Base-by-base conservation (phyloP, 1,139 yeast genomes). In the Spathaspora sp. region DNA sequence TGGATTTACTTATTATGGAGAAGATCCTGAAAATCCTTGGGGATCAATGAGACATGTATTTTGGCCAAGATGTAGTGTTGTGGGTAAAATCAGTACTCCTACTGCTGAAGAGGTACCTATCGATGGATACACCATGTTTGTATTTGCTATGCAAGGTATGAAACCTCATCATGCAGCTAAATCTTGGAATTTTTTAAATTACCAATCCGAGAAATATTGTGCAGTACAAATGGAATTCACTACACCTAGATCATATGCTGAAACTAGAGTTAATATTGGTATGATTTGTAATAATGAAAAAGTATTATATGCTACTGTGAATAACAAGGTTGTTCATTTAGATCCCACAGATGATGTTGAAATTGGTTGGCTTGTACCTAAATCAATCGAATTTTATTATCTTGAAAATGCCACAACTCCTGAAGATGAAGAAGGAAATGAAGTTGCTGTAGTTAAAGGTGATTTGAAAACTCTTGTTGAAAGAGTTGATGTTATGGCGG, bases 151-250 rank as follows among this genome's bases (percentile, higher is more conserved):
- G 56, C 99, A 93, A 72, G 98, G 98, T 51, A 91, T 93, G 98
- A 93, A 93, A 68, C 99, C 99, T 11, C 98, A 93, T 67, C 99
- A 93, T 67, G 97, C 97, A 31, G 99, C 99, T 47, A 89, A 95
- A 53, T 71, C 90, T 20, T 93, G 99, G 99, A 95, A 93, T 69
- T 93, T 93, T 65, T 70, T 89, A 55, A 88, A 89, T 68, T 91
- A 88, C 77, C 97, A 89, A 63, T 86, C 95, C 20, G 78, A 82
- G 42, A 73, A 82, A 38, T 74, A 78, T 57, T 76, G 93, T 34
- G 95, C 89, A 7, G 83, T 90, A 20, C 81, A 88, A 56, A 93
- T 93, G 98, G 97, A 93, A 67, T 93, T 89, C 72, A 87, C 93
- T 43, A 95, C 99, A 7, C 99, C 99, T 23, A 82, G 74, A 47